Evolutionary conservation across 768 basidiomycete genomes (phyloP).

Genomic region (Botryobasidium botryosum): DNA sequence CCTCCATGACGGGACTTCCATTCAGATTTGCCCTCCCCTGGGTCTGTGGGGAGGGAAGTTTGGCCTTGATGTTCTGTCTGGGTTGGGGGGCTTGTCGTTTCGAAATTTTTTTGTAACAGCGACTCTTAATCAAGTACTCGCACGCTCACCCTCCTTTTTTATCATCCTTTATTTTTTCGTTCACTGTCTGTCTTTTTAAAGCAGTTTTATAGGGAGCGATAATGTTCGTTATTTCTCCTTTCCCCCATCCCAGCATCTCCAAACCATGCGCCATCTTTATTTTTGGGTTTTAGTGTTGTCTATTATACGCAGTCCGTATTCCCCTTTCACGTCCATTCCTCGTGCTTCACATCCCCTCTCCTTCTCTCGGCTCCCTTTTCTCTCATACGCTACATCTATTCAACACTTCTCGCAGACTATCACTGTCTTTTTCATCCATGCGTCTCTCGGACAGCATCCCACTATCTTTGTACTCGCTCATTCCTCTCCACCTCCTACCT

Average conservation of each 20-base stretch:
- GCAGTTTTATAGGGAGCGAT: too few species aligned
- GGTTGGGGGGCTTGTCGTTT: constrained; percentile 25
- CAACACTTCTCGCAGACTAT: too few species aligned
- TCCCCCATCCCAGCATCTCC: background rate
- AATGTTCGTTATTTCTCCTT: background rate
- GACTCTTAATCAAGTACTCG: constrained; percentile 4
- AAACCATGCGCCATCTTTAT: background rate
- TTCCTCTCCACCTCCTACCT: constrained; percentile 12
- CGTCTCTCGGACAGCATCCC: too few species aligned
- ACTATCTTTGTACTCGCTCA: too few species aligned
- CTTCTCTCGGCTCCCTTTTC: background rate
- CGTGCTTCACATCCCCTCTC: background rate
- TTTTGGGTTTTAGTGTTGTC: background rate
- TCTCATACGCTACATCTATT: background rate
- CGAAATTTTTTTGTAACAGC: too few species aligned
- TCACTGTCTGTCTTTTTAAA: constrained; percentile 2
- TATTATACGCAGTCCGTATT: background rate
- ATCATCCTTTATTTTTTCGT: constrained; percentile 6
- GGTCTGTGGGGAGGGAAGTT: too few species aligned
- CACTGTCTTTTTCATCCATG: too few species aligned
- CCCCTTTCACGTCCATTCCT: background rate
- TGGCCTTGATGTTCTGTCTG: background rate
- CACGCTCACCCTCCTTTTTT: constrained; percentile 1
- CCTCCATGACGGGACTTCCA: too few species aligned
- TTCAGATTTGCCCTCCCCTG: too few species aligned